phyloP scores from a whole-genome alignment of 1,284 basidiomycete genomes.

The Caloboletus inedulis region DNA sequence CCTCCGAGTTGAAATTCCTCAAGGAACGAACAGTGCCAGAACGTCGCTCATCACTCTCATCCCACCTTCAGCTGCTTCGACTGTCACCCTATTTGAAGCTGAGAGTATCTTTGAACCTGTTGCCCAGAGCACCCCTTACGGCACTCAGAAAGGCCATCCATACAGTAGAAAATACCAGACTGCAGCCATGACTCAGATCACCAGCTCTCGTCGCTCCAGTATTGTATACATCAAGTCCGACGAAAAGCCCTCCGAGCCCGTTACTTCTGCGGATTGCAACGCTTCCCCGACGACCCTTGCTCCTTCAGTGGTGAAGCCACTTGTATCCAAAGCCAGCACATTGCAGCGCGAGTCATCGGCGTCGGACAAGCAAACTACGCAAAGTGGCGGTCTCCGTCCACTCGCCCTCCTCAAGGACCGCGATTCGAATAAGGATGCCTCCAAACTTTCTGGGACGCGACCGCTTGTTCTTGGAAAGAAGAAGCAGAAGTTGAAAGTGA shows the following conservation, averaged over 20 bases:
- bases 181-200: conserved; percentile 26
- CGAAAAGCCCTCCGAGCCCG: conserved; percentile 20
- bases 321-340: conserved; percentile 51
- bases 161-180: conserved; percentile 36
- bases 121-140: conserved; percentile 62
- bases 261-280: conserved; percentile 26
- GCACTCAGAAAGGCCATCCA: conserved; percentile 36
- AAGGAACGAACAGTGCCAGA: conserved; percentile 46
- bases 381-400: conserved; percentile 50
- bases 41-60: conserved; percentile 48
- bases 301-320: conserved; percentile 47
- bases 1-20: conserved; percentile 48
- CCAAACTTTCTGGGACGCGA: conserved; percentile 37
- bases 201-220: conserved; percentile 45
- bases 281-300: conserved; percentile 36
- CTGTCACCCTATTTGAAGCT: conserved; percentile 55
- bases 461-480: conserved; percentile 57
- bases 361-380: conserved; percentile 34
- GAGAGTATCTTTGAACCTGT: conserved; percentile 41
- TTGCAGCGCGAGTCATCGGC: conserved; percentile 40
- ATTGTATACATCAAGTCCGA: conserved; percentile 63
- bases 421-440: conserved; percentile 38
- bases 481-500: conserved; percentile 37
- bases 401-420: conserved; percentile 63
- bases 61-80: conserved; percentile 54